These are phyloP conservation scores for Grosmannia serpens DNA, from an alignment of 2,329 filamentous ascomycete species.

Conservation along the genomic window DNA sequence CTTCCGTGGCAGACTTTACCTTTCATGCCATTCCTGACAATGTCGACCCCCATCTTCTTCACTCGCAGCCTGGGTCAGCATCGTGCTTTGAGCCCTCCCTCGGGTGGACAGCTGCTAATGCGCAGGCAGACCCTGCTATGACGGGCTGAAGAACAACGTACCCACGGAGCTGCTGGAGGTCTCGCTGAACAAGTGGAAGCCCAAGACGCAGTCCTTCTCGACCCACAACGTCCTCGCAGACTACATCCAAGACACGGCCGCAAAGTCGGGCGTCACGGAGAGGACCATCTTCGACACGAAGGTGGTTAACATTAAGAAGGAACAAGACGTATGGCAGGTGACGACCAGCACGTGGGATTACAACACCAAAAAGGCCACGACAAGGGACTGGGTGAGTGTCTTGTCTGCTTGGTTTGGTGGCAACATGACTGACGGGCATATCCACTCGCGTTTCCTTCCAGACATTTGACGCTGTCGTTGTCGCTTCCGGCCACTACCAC, in stretches of 20 bases:
- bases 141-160: constrained; percentile 60
- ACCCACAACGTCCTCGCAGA: constrained; percentile 42
- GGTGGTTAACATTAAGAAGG: constrained; percentile 41
- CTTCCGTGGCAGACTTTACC: constrained; percentile 18
- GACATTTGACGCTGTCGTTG: constrained; percentile 52
- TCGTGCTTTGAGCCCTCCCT: not conserved
- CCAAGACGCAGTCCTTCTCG: constrained; percentile 47
- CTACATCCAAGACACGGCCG: constrained; percentile 51
- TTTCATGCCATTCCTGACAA: constrained; percentile 25
- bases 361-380: not conserved
- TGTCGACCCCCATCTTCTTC: constrained; percentile 25
- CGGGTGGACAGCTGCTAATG: too few relatives aligned
- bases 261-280: constrained; percentile 34
- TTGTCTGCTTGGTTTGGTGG: not conserved
- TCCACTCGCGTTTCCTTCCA: not conserved
- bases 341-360: constrained; percentile 3
- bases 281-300: constrained; percentile 44
- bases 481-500: constrained; percentile 57
- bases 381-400: not conserved
- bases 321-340: not conserved
- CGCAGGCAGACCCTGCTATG: constrained; percentile 36
- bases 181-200: constrained; percentile 39
- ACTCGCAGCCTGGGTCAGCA: constrained; percentile 2
- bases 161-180: constrained; percentile 43
- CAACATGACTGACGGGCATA: not conserved